Evolutionary conservation across 2,329 filamentous ascomycete species (phyloP).

Genomic region (Aschersonia sp.): DNA sequence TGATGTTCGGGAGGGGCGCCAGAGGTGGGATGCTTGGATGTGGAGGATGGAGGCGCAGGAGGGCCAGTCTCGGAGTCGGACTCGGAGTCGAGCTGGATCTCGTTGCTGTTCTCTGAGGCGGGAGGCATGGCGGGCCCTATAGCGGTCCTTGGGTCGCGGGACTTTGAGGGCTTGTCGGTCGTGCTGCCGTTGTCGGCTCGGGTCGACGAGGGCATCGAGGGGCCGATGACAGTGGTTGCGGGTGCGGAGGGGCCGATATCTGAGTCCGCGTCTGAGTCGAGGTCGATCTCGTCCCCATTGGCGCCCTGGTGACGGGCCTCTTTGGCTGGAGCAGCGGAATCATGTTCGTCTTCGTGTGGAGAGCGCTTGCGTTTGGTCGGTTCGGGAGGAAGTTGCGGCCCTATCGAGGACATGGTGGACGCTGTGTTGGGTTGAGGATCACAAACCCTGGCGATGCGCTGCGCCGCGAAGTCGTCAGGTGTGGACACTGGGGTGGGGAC

Average conservation of each 20-base stretch:
- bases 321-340: constrained; percentile 10
- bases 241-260: constrained; percentile 20
- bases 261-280: constrained; percentile 19
- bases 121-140: no score
- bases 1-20: no score
- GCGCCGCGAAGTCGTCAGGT: no score
- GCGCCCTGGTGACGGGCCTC: constrained; percentile 1
- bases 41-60: no score
- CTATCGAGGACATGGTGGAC: constrained; percentile 43
- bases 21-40: no score
- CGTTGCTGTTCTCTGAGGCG: no score
- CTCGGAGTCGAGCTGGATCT: no score
- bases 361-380: constrained; percentile 45
- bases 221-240: constrained; percentile 6
- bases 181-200: constrained; percentile 10
- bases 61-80: no score
- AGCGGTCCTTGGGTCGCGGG: background rate
- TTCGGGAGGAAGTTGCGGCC: constrained; percentile 55
- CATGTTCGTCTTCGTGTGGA: constrained; percentile 22
- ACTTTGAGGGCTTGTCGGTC: constrained; percentile 19
- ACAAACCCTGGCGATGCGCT: no score
- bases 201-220: background rate
- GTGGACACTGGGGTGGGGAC: no score
- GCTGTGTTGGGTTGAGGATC: background rate
- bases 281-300: constrained; percentile 22